Conservation (phyloP, 2,329 filamentous ascomycete species). For the Fusarium nygamai region DNA sequence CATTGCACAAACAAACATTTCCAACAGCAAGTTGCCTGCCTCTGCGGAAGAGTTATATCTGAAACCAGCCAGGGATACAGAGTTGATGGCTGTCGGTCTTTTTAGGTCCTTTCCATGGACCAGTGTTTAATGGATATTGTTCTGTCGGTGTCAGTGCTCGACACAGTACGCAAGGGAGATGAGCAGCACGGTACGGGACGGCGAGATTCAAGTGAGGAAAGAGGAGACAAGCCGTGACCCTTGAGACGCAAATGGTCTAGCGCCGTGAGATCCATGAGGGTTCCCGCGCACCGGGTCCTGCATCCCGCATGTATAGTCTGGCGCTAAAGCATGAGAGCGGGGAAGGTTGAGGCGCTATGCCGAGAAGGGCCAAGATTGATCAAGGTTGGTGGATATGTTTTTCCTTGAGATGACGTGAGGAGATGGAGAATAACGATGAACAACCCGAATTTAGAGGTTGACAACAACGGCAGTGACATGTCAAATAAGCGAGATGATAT, state of each 20-base stretch:
- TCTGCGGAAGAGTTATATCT: background rate
- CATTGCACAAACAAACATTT: slow-evolving; percentile 34
- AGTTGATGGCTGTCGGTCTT: background rate
- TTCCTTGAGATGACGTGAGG: slow-evolving; percentile 25
- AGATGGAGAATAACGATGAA: slow-evolving; percentile 1
- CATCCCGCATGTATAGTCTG: slow-evolving; percentile 33
- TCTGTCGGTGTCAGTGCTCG: background rate
- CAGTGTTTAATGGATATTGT: background rate
- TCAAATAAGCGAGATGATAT: background rate
- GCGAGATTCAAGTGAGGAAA: slow-evolving; percentile 26
- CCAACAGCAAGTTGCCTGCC: background rate
- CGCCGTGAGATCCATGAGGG: slow-evolving; percentile 7
- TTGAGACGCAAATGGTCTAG: slow-evolving; percentile 24
- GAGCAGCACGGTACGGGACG: slow-evolving; percentile 2
- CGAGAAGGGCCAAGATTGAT: slow-evolving; percentile 3
- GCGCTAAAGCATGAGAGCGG: slow-evolving; percentile 18
- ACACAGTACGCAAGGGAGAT: background rate
- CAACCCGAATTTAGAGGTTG: background rate
- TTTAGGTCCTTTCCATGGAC: background rate
- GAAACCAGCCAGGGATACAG: background rate
- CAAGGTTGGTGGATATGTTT: slow-evolving; percentile 16
- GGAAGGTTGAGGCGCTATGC: background rate
- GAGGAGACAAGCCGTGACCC: slow-evolving; percentile 19
- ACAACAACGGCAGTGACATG: background rate
- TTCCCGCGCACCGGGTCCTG: slow-evolving; percentile 41